A percentile compares a stretch with the other conserved stretches of the same genome.
Evolutionary conservation across 2,329 filamentous ascomycete species (phyloP).

Genomic region (Phaeomoniella chlamydospora): DNA sequence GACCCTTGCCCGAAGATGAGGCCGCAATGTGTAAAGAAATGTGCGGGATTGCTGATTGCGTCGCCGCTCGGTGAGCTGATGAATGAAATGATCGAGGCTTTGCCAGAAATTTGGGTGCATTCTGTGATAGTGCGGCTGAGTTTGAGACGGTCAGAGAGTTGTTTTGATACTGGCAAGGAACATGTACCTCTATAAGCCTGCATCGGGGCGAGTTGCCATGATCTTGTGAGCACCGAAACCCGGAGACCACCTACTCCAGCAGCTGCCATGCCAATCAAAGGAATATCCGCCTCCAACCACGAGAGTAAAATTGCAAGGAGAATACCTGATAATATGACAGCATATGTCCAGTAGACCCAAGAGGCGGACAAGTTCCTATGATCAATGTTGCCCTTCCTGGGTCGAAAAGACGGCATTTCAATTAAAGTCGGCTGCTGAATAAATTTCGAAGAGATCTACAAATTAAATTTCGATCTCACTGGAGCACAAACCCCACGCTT

Average conservation of each 20-base stretch:
- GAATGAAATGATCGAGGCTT: background rate
- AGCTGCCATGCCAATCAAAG: background rate
- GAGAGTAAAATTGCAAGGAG: background rate
- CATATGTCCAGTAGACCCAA: background rate
- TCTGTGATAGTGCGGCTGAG: background rate
- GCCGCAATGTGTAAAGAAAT: conserved; percentile 59
- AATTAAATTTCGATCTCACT: background rate
- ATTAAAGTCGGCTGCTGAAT: background rate
- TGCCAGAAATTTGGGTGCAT: background rate
- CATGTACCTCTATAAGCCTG: background rate
- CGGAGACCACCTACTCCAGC: background rate
- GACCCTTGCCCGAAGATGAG: conserved; percentile 61
- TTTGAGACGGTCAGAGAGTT: no score
- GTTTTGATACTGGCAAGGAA: background rate
- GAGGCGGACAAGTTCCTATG: background rate
- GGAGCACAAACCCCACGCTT: background rate
- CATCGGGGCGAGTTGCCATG: background rate
- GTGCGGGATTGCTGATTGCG: conserved; percentile 13
- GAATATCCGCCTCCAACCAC: background rate
- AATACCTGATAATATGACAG: background rate
- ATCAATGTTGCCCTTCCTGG: background rate
- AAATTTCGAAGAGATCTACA: background rate
- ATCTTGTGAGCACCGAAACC: background rate
- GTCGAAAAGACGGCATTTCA: background rate
- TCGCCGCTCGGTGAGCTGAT: background rate